phyloP scores from a whole-genome alignment of 208 protist species.

The Leishmania mexicana region DNA sequence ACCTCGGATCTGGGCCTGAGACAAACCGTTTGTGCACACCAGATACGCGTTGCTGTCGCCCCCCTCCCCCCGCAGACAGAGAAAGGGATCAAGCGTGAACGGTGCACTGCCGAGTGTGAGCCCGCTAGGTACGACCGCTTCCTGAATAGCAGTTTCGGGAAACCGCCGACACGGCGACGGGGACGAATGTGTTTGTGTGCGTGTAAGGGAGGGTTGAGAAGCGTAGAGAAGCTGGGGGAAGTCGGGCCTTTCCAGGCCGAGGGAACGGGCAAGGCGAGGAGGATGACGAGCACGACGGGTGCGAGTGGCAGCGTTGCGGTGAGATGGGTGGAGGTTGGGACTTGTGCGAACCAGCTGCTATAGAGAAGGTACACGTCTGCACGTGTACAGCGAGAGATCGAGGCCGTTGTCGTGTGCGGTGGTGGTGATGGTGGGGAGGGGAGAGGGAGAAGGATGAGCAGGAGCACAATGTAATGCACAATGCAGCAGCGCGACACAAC shows the following conservation, averaged over 20 bases:
- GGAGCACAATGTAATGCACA: not conserved
- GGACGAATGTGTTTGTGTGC: not conserved
- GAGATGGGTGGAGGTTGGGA: not conserved
- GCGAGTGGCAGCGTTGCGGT: not conserved
- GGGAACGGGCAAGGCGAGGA: not conserved
- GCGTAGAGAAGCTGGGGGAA: not conserved
- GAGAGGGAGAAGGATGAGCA: constrained; percentile 1
- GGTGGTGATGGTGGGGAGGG: not conserved
- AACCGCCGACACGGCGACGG: not conserved
- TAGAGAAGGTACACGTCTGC: not conserved
- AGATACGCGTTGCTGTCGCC: constrained; percentile 66
- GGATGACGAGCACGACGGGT: not conserved
- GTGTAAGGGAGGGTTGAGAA: not conserved
- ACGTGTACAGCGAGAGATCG: not conserved
- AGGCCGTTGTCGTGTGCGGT: not conserved
- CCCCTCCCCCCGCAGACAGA: constrained; percentile 44
- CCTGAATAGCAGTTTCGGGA: not conserved
- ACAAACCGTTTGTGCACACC: constrained; percentile 7
- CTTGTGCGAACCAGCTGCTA: not conserved
- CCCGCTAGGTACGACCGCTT: not conserved
- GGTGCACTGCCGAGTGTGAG: not conserved
- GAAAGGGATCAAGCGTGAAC: constrained; percentile 55
- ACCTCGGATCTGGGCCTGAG: not conserved
- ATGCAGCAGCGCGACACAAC: not conserved
- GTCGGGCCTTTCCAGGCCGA: not conserved